phyloP scores from a whole-genome alignment of 768 basidiomycete species.

The Serendipita sp. region DNA sequence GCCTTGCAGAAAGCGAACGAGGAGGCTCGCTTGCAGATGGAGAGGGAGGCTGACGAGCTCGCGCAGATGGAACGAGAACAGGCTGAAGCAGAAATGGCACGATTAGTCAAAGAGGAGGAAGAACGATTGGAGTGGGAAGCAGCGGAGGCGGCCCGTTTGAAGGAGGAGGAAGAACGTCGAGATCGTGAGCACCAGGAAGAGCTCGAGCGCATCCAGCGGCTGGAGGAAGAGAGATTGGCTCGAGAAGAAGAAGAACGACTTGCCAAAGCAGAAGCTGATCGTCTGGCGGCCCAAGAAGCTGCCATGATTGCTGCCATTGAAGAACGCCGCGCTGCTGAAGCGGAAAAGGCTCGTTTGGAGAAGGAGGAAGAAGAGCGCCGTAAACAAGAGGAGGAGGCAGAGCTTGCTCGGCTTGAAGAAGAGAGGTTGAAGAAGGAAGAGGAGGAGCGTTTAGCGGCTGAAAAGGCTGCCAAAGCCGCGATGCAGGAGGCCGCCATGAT shows the following conservation, averaged over 20 bases:
- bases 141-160: background rate
- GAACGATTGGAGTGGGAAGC: too few relatives aligned
- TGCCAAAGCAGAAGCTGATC: background rate
- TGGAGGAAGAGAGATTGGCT: background rate
- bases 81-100: too few relatives aligned
- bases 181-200: background rate
- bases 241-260: background rate
- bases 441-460: background rate
- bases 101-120: too few relatives aligned
- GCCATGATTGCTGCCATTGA: conserved; percentile 5
- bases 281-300: background rate
- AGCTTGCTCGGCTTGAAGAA: background rate
- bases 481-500: conserved; percentile 2
- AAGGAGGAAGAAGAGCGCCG: conserved; percentile 1
- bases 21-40: background rate
- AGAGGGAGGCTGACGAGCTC: background rate
- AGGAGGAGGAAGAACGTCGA: background rate
- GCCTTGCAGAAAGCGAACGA: background rate
- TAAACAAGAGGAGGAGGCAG: background rate
- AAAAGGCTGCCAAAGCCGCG: background rate
- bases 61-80: too few relatives aligned
- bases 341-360: background rate
- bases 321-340: background rate
- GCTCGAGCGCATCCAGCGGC: background rate
- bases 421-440: background rate